Percentiles rank a stretch among this genome's conserved stretches.
Evolutionary conservation across 176 grass and related monocot genomes (phyloP).

Genomic region (Thinopyrum elongatum): DNA sequence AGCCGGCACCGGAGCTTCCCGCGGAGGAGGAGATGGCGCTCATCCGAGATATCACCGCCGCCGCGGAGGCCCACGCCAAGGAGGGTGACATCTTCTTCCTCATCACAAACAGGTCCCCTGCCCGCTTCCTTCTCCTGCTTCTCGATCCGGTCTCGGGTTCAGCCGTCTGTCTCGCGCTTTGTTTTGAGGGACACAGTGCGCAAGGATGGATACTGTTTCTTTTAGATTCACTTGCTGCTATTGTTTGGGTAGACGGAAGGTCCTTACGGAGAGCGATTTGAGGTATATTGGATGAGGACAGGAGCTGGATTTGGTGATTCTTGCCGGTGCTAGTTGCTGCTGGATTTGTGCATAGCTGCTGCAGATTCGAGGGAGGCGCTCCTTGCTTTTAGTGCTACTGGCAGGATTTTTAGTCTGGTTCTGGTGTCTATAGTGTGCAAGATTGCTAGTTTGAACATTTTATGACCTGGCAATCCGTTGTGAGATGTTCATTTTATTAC

Average conservation of each 20-base stretch:
- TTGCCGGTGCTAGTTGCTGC: not conserved
- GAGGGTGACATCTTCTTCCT: constrained; percentile 97
- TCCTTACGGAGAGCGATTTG: not conserved
- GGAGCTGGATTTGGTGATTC: not conserved
- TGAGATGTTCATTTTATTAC: not conserved
- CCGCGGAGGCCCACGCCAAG: constrained; percentile 76
- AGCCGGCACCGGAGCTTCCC: constrained; percentile 41
- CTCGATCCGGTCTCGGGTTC: constrained; percentile 27
- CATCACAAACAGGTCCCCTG: constrained; percentile 70
- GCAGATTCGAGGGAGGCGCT: not conserved
- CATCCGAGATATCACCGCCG: constrained; percentile 84
- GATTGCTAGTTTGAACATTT: constrained; percentile 15
- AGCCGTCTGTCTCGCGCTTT: not conserved
- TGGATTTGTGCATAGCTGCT: not conserved
- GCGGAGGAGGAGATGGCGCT: constrained; percentile 73
- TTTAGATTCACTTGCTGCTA: not conserved
- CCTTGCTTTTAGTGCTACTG: not conserved
- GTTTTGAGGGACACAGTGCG: not conserved
- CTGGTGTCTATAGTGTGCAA: not conserved
- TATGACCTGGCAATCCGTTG: not conserved
- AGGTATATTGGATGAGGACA: not conserved
- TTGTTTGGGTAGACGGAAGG: constrained; percentile 6
- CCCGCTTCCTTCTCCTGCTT: not conserved
- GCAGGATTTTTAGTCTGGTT: not conserved
- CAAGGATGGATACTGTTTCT: not conserved